Conservation (phyloP, 2,329 filamentous ascomycete species). For the Colletotrichum chlorophyti region DNA sequence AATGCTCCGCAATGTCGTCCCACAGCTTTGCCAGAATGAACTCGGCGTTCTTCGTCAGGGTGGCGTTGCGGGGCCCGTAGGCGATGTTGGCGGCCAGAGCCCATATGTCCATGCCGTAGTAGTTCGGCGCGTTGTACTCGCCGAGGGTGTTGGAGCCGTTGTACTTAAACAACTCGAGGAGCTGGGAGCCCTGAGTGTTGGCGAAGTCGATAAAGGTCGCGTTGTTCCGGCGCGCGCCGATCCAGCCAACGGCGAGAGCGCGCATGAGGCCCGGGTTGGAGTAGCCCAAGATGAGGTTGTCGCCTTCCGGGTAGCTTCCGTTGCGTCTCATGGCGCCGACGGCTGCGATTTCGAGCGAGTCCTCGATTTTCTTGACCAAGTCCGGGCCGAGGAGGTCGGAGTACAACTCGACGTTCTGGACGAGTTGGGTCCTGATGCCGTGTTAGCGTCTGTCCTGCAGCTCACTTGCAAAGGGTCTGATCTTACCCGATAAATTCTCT, state of each 20-base stretch:
- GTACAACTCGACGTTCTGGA: constrained; percentile 45
- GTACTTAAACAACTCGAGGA: constrained; percentile 38
- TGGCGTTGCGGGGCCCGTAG: constrained; percentile 39
- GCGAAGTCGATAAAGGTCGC: constrained; percentile 44
- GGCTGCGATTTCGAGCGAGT: constrained; percentile 42
- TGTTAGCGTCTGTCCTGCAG: background rate
- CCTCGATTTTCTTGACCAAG: constrained; percentile 43
- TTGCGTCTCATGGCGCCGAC: constrained; percentile 48
- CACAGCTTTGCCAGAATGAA: constrained; percentile 40
- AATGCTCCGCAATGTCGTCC: constrained; percentile 42
- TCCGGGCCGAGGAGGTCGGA: constrained; percentile 36
- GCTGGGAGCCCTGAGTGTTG: constrained; percentile 38
- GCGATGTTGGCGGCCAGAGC: constrained; percentile 45
- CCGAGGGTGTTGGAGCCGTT: constrained; percentile 40
- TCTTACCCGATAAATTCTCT: constrained; percentile 43
- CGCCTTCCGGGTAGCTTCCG: constrained; percentile 43
- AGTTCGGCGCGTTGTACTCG: constrained; percentile 49
- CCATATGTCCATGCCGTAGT: constrained; percentile 49
- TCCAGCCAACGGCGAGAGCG: constrained; percentile 46
- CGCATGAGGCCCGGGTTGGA: constrained; percentile 51
- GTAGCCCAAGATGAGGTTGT: constrained; percentile 47
- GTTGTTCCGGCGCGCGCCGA: constrained; percentile 46
- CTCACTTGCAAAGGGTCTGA: background rate
- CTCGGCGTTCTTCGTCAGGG: constrained; percentile 37
- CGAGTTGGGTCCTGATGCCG: constrained; percentile 36